Conservation (phyloP, 2,329 filamentous ascomycete species). For the Trichoderma sp. region DNA sequence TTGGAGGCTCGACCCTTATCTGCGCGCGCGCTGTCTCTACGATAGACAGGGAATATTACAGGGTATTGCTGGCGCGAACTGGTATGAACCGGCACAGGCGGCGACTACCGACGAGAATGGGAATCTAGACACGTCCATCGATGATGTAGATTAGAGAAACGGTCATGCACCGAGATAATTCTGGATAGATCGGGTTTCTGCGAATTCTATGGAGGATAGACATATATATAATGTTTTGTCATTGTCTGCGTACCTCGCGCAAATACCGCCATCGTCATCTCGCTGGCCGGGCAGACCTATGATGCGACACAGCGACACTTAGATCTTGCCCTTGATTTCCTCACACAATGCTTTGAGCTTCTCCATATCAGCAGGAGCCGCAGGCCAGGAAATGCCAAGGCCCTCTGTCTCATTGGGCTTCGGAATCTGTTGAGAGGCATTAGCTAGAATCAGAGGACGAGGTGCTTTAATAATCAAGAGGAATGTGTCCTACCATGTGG, state of each 20-base stretch:
- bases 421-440: constrained; percentile 62
- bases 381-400: constrained; percentile 75
- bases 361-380: constrained; percentile 73
- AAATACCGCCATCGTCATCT: neutral
- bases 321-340: constrained; percentile 89
- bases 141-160: constrained; percentile 17
- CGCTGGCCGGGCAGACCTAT: neutral
- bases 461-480: neutral
- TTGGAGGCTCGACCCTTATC: constrained; percentile 84
- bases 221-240: neutral
- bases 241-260: neutral
- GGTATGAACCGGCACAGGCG: constrained; percentile 5
- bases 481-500: constrained; percentile 67
- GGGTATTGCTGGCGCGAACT: constrained; percentile 60
- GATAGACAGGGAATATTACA: constrained; percentile 75
- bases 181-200: constrained; percentile 1
- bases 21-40: constrained; percentile 79
- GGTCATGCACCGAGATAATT: neutral
- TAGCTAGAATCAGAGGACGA: neutral
- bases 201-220: constrained; percentile 3
- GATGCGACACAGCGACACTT: constrained; percentile 25
- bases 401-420: constrained; percentile 86
- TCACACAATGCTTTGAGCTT: constrained; percentile 74
- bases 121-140: constrained; percentile 7
- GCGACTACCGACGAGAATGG: neutral